A percentile compares a stretch with the other conserved stretches of the same genome.
Conservation (phyloP, 2,329 filamentous ascomycete genomes). For the Talaromyces marneffei region DNA sequence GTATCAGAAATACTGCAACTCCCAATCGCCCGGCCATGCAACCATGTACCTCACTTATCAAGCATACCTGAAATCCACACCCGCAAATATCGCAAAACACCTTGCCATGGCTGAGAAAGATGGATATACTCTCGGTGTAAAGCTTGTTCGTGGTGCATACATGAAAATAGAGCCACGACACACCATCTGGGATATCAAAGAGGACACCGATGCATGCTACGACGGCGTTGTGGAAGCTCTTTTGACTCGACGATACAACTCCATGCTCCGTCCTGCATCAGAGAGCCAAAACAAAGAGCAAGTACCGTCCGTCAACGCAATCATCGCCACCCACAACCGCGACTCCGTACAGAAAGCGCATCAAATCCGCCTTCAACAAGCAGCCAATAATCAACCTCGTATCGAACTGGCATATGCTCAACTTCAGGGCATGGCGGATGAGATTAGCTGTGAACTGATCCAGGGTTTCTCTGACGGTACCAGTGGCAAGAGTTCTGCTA, state of each 20-base stretch:
- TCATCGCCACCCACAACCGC: slow-evolving; percentile 57
- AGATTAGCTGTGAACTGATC: slow-evolving; percentile 62
- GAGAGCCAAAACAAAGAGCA: slow-evolving; percentile 28
- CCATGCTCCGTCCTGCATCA: slow-evolving; percentile 44
- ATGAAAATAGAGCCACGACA: slow-evolving; percentile 45
- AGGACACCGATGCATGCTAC: slow-evolving; percentile 48
- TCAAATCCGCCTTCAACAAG: slow-evolving; percentile 40
- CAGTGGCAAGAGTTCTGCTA: not conserved
- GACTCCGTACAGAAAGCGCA: slow-evolving; percentile 50
- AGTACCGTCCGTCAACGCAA: slow-evolving; percentile 44
- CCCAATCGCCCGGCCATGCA: slow-evolving; percentile 36
- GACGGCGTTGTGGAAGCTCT: slow-evolving; percentile 52
- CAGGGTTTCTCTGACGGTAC: slow-evolving; percentile 31
- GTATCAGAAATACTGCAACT: slow-evolving; percentile 50
- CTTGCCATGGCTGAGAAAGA: slow-evolving; percentile 42
- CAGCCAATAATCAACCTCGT: slow-evolving; percentile 39
- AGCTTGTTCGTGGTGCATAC: slow-evolving; percentile 51
- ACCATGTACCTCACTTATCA: slow-evolving; percentile 54
- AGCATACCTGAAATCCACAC: slow-evolving; percentile 48
- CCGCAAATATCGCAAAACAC: slow-evolving; percentile 42
- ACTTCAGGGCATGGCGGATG: slow-evolving; percentile 92
- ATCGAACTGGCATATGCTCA: slow-evolving; percentile 63
- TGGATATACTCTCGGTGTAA: slow-evolving; percentile 48
- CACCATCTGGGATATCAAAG: slow-evolving; percentile 43
- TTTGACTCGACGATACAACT: slow-evolving; percentile 54